Base-by-base conservation (phyloP, 2,329 filamentous ascomycete genomes). In the Botrytis sinoallii region DNA sequence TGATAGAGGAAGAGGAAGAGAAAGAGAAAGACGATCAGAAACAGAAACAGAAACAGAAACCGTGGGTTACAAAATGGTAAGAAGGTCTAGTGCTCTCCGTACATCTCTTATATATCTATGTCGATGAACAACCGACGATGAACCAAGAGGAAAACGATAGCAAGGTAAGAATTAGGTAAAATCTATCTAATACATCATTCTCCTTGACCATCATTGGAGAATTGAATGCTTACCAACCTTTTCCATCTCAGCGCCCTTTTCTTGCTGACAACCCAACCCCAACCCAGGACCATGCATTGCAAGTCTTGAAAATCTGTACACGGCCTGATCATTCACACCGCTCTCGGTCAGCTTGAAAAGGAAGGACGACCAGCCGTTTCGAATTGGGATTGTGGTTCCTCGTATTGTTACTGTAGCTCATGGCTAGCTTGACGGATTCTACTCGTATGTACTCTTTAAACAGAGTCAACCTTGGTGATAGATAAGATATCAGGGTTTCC, bases 281-380 rank as follows among this genome's bases (percentile, higher is more conserved):
- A 52, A n/a, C 48, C 48, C 25, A 6, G 12, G 12, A 20, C n/a
- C 61, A 44, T 20, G 25, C 14, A n/a, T 29, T 42, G 38, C 16
- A 42, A 60, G 29, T 42, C 25, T 18, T 29, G 25, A 42, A 29
- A 40, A 64, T 64, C 61, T 40, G 25, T 44, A 64, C 61, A 64
- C 38, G 40, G 38, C 40, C 38, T 29, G 61, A 35, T 52, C 44
- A 38, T 38, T 52, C 64, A 68, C 71, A 68, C 71, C 71, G 71
- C 71, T 61, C 64, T 73, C 71, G 71, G 71, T 59, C 52, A 70
- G 55, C 71, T 44, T 52, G 65, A 73, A 73, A 8, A 52, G 71
- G 64, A 61, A 73, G 71, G 70, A 57, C 52, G n/a, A 57, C n/a
- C n/a, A 57, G 52, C 70, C 48, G 48, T 40, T 48, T 32, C 40